Percentiles rank a stretch among this genome's conserved stretches.
Evolutionary conservation across 1,284 basidiomycete species (phyloP).

Genomic region (Tausonia pullulans): DNA sequence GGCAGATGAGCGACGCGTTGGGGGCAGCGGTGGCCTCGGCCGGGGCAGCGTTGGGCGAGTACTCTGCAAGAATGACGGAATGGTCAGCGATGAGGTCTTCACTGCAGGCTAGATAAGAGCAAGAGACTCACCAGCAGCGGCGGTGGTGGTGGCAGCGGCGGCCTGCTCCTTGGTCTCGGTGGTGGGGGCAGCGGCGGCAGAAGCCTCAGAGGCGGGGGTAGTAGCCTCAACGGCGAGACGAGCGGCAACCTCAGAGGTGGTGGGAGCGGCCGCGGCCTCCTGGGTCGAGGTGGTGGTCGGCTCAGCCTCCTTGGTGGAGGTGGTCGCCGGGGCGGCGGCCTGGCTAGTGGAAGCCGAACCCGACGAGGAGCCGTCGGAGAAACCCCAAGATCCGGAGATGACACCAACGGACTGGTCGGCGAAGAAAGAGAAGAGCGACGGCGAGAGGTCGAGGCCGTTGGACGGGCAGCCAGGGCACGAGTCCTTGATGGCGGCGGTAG

Average conservation of each 20-base stretch:
- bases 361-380: too few relatives aligned
- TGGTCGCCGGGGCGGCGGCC: neutral
- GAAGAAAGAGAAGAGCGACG: constrained; percentile 50
- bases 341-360: too few relatives aligned
- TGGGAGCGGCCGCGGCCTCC: neutral
- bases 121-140: constrained; percentile 4
- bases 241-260: neutral
- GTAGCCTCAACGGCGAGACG: neutral
- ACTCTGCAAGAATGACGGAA: too few relatives aligned
- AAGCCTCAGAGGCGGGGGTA: neutral
- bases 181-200: constrained; percentile 7
- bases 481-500: constrained; percentile 52
- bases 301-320: neutral
- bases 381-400: neutral
- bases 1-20: constrained; percentile 14
- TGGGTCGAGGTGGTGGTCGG: constrained; percentile 2
- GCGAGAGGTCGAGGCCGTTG: constrained; percentile 65
- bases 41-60: too few relatives aligned
- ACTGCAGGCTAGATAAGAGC: constrained; percentile 9
- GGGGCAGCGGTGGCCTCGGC: neutral
- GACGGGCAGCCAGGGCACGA: constrained; percentile 37
- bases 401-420: constrained; percentile 10
- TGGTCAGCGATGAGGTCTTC: neutral
- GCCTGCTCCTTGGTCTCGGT: constrained; percentile 4
- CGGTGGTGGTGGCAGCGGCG: constrained; percentile 8